Percentiles rank a stretch among this genome's conserved stretches.
These are phyloP conservation scores for Thalassiosira exigua DNA, from an alignment of 352 stramenopile species.

Conservation along the genomic window DNA sequence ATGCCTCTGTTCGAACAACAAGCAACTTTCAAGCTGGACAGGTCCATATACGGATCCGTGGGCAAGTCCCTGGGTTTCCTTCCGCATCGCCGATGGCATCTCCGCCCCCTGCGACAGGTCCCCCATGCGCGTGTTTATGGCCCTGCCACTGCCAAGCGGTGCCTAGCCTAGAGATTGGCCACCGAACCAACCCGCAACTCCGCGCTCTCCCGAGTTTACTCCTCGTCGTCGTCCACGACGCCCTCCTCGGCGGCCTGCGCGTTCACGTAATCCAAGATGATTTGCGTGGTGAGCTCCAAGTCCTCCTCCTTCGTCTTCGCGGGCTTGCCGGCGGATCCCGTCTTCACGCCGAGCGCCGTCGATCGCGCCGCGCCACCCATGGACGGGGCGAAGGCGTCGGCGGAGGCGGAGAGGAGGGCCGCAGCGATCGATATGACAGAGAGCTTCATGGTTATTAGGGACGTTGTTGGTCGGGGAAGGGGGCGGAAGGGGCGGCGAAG, in stretches of 20 bases:
- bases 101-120: too few species aligned
- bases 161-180: conserved; percentile 7
- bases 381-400: conserved; percentile 21
- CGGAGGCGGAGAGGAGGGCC: conserved; percentile 27
- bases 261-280: conserved; percentile 48
- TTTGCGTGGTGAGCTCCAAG: conserved; percentile 36
- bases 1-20: not conserved
- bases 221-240: conserved; percentile 32
- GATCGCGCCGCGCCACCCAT: conserved; percentile 4
- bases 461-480: not conserved
- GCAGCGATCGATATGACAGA: conserved; percentile 20
- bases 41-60: not conserved
- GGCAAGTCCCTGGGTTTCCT: not conserved
- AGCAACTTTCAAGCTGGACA: not conserved
- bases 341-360: conserved; percentile 14
- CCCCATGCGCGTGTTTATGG: too few species aligned
- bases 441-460: conserved; percentile 42
- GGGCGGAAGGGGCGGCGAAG: not conserved
- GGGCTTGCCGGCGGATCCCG: conserved; percentile 16
- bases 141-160: too few species aligned
- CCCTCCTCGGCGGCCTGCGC: conserved; percentile 9
- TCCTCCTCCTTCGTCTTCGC: conserved; percentile 44
- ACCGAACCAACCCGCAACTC: not conserved
- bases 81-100: not conserved
- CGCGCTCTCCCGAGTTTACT: conserved; percentile 28